Percentiles rank a stretch among this genome's conserved stretches.
Conservation (phyloP, 179 eudicot species). For the Beta lomatogona region DNA sequence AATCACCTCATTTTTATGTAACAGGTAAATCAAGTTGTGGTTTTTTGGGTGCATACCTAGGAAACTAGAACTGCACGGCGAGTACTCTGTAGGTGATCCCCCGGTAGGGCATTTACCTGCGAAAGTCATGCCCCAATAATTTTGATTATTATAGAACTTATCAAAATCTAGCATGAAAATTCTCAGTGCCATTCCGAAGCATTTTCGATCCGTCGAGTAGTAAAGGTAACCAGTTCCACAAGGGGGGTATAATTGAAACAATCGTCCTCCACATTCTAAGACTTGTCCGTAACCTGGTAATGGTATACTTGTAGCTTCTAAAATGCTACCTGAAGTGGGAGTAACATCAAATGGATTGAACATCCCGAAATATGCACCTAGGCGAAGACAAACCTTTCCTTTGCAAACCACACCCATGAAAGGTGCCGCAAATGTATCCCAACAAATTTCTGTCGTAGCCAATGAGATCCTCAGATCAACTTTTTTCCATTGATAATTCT, state of each 20-base stretch:
- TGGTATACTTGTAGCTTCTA: not conserved
- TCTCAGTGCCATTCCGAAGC: not conserved
- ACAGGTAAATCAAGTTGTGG: constrained; percentile 7
- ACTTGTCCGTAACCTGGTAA: not conserved
- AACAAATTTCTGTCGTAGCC: not conserved
- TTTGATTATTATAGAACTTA: not conserved
- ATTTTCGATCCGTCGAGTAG: too few species aligned
- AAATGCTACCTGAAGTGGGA: not conserved
- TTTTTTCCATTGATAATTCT: not conserved
- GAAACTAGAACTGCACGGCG: not conserved
- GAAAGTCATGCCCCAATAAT: not conserved
- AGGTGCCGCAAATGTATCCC: too few species aligned
- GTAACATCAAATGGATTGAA: constrained; percentile 25
- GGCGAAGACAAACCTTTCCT: constrained; percentile 12
- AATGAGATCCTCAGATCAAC: not conserved
- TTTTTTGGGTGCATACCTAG: constrained; percentile 8
- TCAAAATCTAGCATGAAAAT: not conserved
- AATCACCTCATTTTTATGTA: not conserved
- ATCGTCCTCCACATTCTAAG: not conserved
- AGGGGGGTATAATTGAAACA: not conserved
- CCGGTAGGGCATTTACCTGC: not conserved
- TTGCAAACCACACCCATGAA: constrained; percentile 5
- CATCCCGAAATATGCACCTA: not conserved
- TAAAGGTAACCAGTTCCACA: not conserved
- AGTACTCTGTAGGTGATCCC: not conserved